Evolutionary conservation across 192 early-diverging fungal genomes (phyloP), one percentile per base, ranked within the genome.

Genomic region (Gigaspora rosea): DNA sequence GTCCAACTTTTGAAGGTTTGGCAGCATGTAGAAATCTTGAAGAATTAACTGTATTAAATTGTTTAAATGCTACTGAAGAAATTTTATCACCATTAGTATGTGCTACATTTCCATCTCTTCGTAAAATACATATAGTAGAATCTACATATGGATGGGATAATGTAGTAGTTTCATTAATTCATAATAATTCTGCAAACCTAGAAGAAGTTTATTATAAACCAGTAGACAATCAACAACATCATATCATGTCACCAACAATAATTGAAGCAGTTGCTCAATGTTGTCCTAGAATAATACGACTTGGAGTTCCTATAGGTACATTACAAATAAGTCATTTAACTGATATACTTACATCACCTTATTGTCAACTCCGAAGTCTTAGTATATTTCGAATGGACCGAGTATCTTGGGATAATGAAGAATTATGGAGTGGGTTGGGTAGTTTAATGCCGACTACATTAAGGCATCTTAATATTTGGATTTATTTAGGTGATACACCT

Each of bases 121-220:
- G 62, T 35, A 76, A 63, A 76, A 50, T 76, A 35, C 63, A 76
- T 65, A 61, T 76, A 35, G 74, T 65, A 32, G 74, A 76, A 52
- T 76, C 74, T 32, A 76, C 74, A 16, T 76, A 65, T 51, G 9
- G 35, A 33, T 76, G 74, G 74, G 74, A 76, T 65, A 47, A 41
- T 59, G 46, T 59, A 16, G 46, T 76, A 49, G 63, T 76, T 76
- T 47, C 46, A 20, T 52, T 76, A 27, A 76, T 76, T 51, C 41
- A 59, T 20, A 76, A 62, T 33, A 76, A 76, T 36, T 15, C 58
- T 46, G 16, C 46, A 32, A 47, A 64, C 47, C n/a, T 76, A n/a
- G 48, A 65, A 47, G 74, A 76, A 65, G 62, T 76, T 11, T 76
- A 59, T 65, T 76, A 59, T 57, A 76, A 76, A 65, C 74, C 74